Base-by-base conservation (phyloP, 208 protist genomes). In the Trypanosoma brucei region DNA sequence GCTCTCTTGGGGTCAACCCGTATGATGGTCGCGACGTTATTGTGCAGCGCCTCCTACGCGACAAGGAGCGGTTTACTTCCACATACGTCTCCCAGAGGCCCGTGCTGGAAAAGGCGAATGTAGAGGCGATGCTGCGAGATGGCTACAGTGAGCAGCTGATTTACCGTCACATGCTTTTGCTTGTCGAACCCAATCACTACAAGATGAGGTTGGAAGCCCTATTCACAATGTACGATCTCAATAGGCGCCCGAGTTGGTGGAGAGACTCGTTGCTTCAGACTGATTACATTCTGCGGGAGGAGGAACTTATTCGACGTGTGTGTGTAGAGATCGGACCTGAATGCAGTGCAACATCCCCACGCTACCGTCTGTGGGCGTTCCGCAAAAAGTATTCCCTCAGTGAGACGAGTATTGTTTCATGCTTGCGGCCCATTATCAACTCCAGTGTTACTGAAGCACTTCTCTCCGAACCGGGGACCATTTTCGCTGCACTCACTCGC, bases 251-350 rank as follows among this genome's bases (percentile, higher is more conserved):
- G 31, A 65, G 72, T 13, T 72, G 52, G 44, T 55, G 59, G 60
- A 58, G 75, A 62, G 61, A 51, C 51, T 58, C 62, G 55, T 72
- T 49, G 59, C 66, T 91, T 11, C 55, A 76, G 4, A 56, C 37
- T 36, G 59, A 80, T 40, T 61, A 79, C 72, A 49, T 56, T 2
- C 68, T 59, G 9, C 48, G 65, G 8, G 81, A 87, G 68, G 68
- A 84, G 55, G 73, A 83, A 59, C 67, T 93, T 5, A 79, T 93
- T 5, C 80, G 83, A 22, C 68, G 65, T 35, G 66, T 83, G 35
- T 69, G 64, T 40, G 55, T 76, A 2, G 83, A 90, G 64, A 57
- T 90, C 14, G 86, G 83, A 8, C 83, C 86, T 2, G 78, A 88
- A 63, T 70, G 74, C 55, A 66, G 70, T 58, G 77, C 57, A 45